Base-by-base conservation (phyloP, 2,329 filamentous ascomycete genomes). In the Westerdykella aurantiaca region DNA sequence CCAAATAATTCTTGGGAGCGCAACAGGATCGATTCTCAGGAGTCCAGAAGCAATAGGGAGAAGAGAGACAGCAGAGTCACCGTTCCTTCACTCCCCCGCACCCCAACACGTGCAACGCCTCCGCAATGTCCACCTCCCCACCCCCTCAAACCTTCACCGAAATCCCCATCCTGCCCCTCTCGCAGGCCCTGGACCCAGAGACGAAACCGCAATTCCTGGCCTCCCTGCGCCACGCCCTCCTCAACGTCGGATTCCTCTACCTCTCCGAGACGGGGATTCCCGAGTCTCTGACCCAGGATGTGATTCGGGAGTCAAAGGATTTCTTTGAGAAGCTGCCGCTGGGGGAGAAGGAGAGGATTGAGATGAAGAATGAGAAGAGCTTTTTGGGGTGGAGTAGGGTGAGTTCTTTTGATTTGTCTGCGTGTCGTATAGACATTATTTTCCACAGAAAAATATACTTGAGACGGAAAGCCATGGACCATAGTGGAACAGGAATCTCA, bases 221-320 rank as follows among this genome's bases (percentile, higher is more conserved):
- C 1, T 74, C 86, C 42, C 75, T 95, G 25, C 83, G 85, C 13
- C 74, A 85, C 66, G 86, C 87, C 0, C 71, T 95, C 25, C 79
- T 95, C 57, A 85, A 91, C 63, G 86, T 94, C n/a, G 88, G 88
- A 1, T 95, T 95, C 59, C 67, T 94, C 17, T 95, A 95, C 60
- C 78, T 95, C 48, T 84, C 83, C 60, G 89, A 94, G 59, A 83
- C 86, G 17, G 64, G 64, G 6, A 37, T 64, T 40, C 73, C 83
- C 5, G 76, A 83, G 13, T 71, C 77, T 33, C 69, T 91, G 41
- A 81, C 86, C 54, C 60, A 78, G 18, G 68, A 76, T 48, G 86
- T 91, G 21, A 81, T 88, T 42, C 58, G 69, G 2, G 76, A 88
- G 57, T 86, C 85, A 37, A 80, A 79, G 42, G 73, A 70, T 0